These are phyloP conservation scores for Annona squamosa DNA, from an alignment of 164 flowering plant species.

Conservation along the genomic window DNA sequence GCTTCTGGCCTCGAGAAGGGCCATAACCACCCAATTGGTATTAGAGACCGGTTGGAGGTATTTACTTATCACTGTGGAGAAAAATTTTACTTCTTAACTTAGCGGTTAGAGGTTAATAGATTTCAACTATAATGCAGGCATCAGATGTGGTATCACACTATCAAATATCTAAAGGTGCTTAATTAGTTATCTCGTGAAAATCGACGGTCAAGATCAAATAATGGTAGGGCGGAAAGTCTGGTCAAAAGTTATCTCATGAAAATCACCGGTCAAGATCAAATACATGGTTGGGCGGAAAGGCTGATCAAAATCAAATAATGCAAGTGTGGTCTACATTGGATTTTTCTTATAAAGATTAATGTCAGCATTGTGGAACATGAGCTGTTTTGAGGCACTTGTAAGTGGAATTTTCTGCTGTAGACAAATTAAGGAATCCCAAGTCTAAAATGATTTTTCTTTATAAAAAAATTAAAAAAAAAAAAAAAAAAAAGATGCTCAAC, in stretches of 20 bases:
- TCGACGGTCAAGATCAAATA: no score
- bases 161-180: no score
- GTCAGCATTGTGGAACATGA: constrained; percentile 24
- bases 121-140: no score
- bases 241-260: neutral
- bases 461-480: no score
- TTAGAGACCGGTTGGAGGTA: no score
- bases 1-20: no score
- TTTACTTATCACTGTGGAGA: no score
- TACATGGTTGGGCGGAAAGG: neutral
- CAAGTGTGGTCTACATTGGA: neutral
- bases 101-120: no score
- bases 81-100: no score
- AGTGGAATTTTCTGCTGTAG: constrained; percentile 30
- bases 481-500: constrained; percentile 23
- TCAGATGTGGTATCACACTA: no score
- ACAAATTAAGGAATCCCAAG: constrained; percentile 35
- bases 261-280: neutral
- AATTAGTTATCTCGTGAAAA: no score
- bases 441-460: constrained; percentile 9
- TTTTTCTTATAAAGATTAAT: constrained; percentile 13
- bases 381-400: constrained; percentile 13
- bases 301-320: neutral
- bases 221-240: neutral
- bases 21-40: no score